phyloP scores from a whole-genome alignment of 2,329 filamentous ascomycete genomes.

The Sarocladiaceae sp. region DNA sequence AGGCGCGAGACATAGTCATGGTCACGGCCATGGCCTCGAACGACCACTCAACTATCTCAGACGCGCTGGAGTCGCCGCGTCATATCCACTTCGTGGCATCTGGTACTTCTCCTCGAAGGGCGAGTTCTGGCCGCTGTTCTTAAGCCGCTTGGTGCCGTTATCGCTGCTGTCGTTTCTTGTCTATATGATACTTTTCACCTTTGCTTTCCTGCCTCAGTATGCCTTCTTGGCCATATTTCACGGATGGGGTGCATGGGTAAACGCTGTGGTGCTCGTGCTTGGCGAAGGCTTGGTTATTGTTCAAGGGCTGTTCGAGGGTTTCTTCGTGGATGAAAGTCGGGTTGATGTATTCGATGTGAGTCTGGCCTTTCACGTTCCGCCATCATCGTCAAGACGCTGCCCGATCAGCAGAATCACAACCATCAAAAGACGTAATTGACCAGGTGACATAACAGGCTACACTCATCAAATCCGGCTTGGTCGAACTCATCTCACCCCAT shows the following conservation, averaged over 20 bases:
- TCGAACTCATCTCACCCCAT: slow-evolving; percentile 60
- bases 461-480: slow-evolving; percentile 66
- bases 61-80: slow-evolving; percentile 39
- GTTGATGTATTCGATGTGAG: slow-evolving; percentile 80
- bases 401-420: too few species aligned
- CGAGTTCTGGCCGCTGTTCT: slow-evolving; percentile 77
- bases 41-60: slow-evolving; percentile 35
- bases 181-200: slow-evolving; percentile 79
- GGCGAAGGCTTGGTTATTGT: slow-evolving; percentile 72
- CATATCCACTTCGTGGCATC: slow-evolving; percentile 64
- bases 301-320: slow-evolving; percentile 65
- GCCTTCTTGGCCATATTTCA: slow-evolving; percentile 88
- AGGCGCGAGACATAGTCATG: neutral
- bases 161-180: slow-evolving; percentile 77
- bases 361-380: slow-evolving; percentile 1
- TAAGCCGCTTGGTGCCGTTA: slow-evolving; percentile 70
- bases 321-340: slow-evolving; percentile 72
- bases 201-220: slow-evolving; percentile 82
- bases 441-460: slow-evolving; percentile 56
- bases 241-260: slow-evolving; percentile 80
- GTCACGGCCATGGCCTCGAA: slow-evolving; percentile 13
- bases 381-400: too few species aligned
- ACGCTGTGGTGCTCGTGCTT: slow-evolving; percentile 80
- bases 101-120: slow-evolving; percentile 73
- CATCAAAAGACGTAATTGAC: too few species aligned